Conservation (phyloP, 768 basidiomycete species). For the Russula compacta region DNA sequence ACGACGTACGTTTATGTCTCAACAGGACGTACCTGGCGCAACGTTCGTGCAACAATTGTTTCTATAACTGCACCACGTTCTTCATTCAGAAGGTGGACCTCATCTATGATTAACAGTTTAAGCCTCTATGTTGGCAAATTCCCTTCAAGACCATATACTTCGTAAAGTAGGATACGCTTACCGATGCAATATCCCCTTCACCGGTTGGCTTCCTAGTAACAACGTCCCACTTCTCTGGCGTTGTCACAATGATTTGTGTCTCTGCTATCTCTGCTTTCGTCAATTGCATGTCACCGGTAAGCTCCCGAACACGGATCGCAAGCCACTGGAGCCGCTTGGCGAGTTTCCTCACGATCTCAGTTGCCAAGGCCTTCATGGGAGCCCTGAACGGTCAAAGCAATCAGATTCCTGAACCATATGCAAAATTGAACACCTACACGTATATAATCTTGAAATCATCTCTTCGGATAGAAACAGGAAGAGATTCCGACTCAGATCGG, state of each 20-base stretch:
- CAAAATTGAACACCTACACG: slow-evolving; percentile 45
- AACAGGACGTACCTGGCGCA: slow-evolving; percentile 56
- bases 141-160: neutral
- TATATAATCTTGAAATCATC: slow-evolving; percentile 94
- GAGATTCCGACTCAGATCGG: slow-evolving; percentile 25
- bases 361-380: slow-evolving; percentile 96
- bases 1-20: neutral
- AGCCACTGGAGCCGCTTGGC: slow-evolving; percentile 88
- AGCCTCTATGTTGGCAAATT: slow-evolving; percentile 48
- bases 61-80: slow-evolving; percentile 98
- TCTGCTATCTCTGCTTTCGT: slow-evolving; percentile 88
- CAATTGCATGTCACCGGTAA: slow-evolving; percentile 91
- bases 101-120: slow-evolving; percentile 93
- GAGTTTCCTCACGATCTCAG: slow-evolving; percentile 91
- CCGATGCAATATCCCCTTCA: slow-evolving; percentile 92
- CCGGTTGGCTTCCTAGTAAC: slow-evolving; percentile 96
- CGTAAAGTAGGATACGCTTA: slow-evolving; percentile 30
- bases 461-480: slow-evolving; percentile 47
- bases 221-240: slow-evolving; percentile 99
- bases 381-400: slow-evolving; percentile 41
- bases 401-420: neutral
- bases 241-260: slow-evolving; percentile 97
- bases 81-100: slow-evolving; percentile 94
- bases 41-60: slow-evolving; percentile 91
- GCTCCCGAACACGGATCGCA: slow-evolving; percentile 73